Conservation (phyloP, 202 grass and related monocot genomes). For the Dendrocalamus latiflorus region DNA sequence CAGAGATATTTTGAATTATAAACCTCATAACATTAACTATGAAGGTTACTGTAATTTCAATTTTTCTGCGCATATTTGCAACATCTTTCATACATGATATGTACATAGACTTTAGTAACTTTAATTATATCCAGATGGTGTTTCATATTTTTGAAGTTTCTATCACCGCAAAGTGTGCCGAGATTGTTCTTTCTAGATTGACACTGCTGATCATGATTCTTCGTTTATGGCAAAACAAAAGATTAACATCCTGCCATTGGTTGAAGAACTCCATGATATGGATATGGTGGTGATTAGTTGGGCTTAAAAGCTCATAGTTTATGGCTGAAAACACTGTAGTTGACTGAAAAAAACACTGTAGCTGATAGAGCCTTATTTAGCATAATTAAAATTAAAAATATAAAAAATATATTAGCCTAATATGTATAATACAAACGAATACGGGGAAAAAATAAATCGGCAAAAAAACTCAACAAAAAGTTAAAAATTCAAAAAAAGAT, state of each 20-base stretch:
- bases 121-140: not conserved
- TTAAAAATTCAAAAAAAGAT: too few relatives aligned
- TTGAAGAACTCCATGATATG: slow-evolving; percentile 3
- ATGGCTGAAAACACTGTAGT: too few relatives aligned
- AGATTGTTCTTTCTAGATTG: not conserved
- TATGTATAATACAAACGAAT: too few relatives aligned
- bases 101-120: not conserved
- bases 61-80: too few relatives aligned
- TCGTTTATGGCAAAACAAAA: not conserved
- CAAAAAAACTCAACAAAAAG: too few relatives aligned
- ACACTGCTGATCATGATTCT: not conserved
- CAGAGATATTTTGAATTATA: not conserved
- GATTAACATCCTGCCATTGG: not conserved
- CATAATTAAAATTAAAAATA: too few relatives aligned
- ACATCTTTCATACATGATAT: not conserved
- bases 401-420: too few relatives aligned
- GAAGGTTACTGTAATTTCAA: not conserved
- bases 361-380: too few relatives aligned
- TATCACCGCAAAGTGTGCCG: not conserved
- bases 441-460: too few relatives aligned
- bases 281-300: too few relatives aligned
- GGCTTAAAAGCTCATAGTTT: too few relatives aligned
- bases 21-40: not conserved
- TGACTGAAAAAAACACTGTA: too few relatives aligned
- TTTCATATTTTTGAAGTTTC: not conserved